phyloP scores from a whole-genome alignment of 1,139 yeast species.

The Taphrina sp. region DNA sequence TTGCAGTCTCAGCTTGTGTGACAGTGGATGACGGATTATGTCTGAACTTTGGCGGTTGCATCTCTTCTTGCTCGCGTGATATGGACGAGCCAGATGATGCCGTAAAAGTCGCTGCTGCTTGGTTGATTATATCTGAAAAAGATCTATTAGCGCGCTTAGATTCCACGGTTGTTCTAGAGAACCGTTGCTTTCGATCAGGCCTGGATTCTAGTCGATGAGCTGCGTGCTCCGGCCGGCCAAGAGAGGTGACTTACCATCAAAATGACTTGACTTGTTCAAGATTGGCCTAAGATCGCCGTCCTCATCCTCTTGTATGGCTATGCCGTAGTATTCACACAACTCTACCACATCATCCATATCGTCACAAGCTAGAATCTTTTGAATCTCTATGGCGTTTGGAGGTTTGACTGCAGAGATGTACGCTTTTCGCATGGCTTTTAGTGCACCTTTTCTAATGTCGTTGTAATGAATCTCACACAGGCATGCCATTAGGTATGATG shows the following conservation, averaged over 20 bases:
- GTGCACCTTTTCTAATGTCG: conserved; percentile 72
- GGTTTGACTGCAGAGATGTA: conserved; percentile 31
- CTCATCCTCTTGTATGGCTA: conserved; percentile 21
- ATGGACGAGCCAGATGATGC: too few species aligned
- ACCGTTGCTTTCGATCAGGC: conserved; percentile 21
- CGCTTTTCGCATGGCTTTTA: conserved; percentile 54
- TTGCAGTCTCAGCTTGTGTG: too few species aligned
- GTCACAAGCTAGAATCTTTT: conserved; percentile 32
- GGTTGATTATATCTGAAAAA: conserved; percentile 28
- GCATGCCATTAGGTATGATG: conserved; percentile 73
- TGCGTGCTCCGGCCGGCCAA: background rate
- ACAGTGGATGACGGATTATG: too few species aligned
- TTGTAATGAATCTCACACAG: conserved; percentile 77
- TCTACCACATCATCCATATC: conserved; percentile 24
- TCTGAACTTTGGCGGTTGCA: too few species aligned
- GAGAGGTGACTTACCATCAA: conserved; percentile 28
- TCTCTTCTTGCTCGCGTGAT: too few species aligned
- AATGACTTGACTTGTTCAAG: conserved; percentile 29
- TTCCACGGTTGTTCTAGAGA: conserved; percentile 25
- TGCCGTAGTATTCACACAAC: conserved; percentile 32
- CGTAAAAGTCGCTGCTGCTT: too few species aligned
- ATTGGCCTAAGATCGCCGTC: conserved; percentile 14
- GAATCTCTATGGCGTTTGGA: conserved; percentile 27
- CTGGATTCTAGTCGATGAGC: conserved; percentile 1
- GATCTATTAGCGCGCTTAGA: conserved; percentile 18